Percentiles rank a stretch among this genome's conserved stretches.
Evolutionary conservation across 139 green algal genomes (phyloP).

Genomic region (Tetraselmis chui): DNA sequence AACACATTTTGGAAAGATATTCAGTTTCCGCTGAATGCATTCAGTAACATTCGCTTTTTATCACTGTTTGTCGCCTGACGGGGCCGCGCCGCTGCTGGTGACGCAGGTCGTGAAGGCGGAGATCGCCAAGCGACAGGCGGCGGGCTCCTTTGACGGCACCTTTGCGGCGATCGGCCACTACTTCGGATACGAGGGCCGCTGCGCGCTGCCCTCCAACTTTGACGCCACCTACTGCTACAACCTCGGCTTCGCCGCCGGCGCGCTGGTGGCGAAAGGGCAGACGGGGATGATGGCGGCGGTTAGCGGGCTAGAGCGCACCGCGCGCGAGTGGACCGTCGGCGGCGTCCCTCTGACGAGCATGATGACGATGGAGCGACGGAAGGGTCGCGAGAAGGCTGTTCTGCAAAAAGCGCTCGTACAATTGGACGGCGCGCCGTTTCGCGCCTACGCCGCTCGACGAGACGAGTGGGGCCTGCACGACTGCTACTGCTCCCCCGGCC

Average conservation of each 20-base stretch:
- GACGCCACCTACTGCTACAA: constrained; percentile 54
- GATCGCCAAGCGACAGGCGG: constrained; percentile 17
- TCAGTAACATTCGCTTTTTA: no score
- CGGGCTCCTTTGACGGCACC: constrained; percentile 22
- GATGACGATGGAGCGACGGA: constrained; percentile 53
- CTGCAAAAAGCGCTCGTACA: constrained; percentile 54
- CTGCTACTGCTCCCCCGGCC: constrained; percentile 42
- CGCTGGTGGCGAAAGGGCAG: constrained; percentile 25
- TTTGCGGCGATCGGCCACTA: constrained; percentile 34
- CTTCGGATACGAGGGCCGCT: constrained; percentile 57
- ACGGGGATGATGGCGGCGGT: constrained; percentile 58
- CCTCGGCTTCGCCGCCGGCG: constrained; percentile 40
- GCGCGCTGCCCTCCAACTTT: constrained; percentile 55
- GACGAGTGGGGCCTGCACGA: constrained; percentile 40
- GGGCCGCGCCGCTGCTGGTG: no score
- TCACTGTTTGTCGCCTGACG: no score
- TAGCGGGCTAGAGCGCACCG: constrained; percentile 18
- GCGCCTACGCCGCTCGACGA: constrained; percentile 22
- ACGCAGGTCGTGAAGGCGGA: constrained; percentile 24
- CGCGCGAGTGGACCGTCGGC: constrained; percentile 44
- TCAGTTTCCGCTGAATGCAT: no score
- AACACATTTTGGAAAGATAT: no score
- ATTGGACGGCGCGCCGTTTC: constrained; percentile 39
- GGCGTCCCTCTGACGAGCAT: constrained; percentile 40
- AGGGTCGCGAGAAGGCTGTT: constrained; percentile 37